A percentile compares a stretch with the other conserved stretches of the same genome.
Evolutionary conservation across 2,329 filamentous ascomycete species (phyloP).

Genomic region (Lithohypha guttulata): DNA sequence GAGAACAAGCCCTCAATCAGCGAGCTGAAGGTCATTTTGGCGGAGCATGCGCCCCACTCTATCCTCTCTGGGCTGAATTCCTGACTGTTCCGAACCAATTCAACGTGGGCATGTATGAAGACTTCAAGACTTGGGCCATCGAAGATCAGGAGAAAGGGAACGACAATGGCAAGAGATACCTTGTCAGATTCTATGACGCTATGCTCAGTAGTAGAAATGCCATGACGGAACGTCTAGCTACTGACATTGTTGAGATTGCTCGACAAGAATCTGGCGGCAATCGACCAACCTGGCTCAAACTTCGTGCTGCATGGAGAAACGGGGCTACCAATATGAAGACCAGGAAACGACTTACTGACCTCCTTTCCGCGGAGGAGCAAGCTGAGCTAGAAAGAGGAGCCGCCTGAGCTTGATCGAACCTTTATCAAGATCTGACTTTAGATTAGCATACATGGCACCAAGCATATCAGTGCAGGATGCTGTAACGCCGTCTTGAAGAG

Average conservation of each 20-base stretch:
- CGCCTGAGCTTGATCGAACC: no score
- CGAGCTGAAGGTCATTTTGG: constrained; percentile 25
- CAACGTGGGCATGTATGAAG: constrained; percentile 63
- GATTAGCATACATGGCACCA: no score
- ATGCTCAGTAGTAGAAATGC: constrained; percentile 41
- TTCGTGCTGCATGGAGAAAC: constrained; percentile 45
- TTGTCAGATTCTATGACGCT: constrained; percentile 56
- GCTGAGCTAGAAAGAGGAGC: constrained; percentile 40
- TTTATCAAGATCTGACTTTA: no score
- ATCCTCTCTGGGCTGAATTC: constrained; percentile 66
- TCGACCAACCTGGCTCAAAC: constrained; percentile 39
- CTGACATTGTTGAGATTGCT: constrained; percentile 46
- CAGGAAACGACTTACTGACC: constrained; percentile 44
- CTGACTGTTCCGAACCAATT: constrained; percentile 53
- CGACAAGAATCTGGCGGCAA: constrained; percentile 35
- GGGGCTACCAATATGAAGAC: constrained; percentile 45
- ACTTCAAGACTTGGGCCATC: constrained; percentile 58
- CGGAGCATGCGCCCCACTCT: constrained; percentile 39
- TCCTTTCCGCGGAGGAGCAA: constrained; percentile 42
- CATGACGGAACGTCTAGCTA: constrained; percentile 44
- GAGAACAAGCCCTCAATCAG: constrained; percentile 8
- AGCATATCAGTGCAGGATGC: no score
- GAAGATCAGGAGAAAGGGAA: constrained; percentile 49
- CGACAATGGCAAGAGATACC: constrained; percentile 48
- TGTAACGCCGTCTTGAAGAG: no score